phyloP scores from a whole-genome alignment of 2,329 filamentous ascomycete species.

The Tolypocladium inflatum region DNA sequence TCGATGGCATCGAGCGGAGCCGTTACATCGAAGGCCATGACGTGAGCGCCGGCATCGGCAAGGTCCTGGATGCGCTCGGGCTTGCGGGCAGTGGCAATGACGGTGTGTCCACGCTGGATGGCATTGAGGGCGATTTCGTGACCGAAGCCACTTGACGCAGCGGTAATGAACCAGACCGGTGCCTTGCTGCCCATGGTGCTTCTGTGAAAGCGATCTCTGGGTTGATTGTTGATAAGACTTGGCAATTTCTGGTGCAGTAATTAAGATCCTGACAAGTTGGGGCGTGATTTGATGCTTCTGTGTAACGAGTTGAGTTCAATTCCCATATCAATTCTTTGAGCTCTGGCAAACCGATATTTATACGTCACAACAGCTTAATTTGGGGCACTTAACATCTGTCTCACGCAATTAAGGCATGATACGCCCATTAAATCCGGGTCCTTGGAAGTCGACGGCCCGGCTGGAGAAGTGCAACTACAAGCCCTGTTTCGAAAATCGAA shows the following conservation, averaged over 20 bases:
- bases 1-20: slow-evolving; percentile 24
- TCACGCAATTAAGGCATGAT: too few species aligned
- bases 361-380: too few species aligned
- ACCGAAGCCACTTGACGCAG: slow-evolving; percentile 42
- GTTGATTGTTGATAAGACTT: too few species aligned
- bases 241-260: too few species aligned
- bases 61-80: slow-evolving; percentile 29
- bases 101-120: slow-evolving; percentile 35
- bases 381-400: too few species aligned
- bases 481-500: background rate
- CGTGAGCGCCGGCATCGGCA: slow-evolving; percentile 29
- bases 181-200: slow-evolving; percentile 9
- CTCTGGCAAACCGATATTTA: too few species aligned
- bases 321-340: too few species aligned
- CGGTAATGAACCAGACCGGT: slow-evolving; percentile 44
- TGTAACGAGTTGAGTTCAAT: too few species aligned
- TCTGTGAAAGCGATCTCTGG: slow-evolving; percentile 5
- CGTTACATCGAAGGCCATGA: slow-evolving; percentile 37
- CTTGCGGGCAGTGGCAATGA: slow-evolving; percentile 40
- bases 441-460: background rate
- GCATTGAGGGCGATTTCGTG: slow-evolving; percentile 31
- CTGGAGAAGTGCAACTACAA: too few species aligned
- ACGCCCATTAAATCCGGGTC: too few species aligned
- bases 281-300: too few species aligned
- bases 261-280: too few species aligned